phyloP scores from a whole-genome alignment of 2,329 filamentous ascomycete genomes.

The Berkeleyomyces rouxiae region DNA sequence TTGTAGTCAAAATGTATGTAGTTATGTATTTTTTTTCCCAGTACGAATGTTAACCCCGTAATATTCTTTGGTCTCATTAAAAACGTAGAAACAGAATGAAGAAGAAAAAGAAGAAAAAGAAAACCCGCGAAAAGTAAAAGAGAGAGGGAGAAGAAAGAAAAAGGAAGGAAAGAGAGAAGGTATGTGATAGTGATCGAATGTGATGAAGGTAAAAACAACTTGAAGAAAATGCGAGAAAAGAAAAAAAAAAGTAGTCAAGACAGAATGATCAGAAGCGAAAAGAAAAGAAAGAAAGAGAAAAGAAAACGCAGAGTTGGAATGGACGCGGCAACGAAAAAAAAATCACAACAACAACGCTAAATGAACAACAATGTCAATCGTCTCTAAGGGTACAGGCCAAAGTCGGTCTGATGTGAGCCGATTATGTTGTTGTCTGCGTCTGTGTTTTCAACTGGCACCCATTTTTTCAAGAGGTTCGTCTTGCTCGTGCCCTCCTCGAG shows the following conservation, averaged over 20 bases:
- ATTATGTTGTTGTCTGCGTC: neutral
- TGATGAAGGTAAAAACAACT: neutral
- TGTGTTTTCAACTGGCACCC: slow-evolving; percentile 6
- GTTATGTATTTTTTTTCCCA: neutral
- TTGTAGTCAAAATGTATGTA: no score
- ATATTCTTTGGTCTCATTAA: slow-evolving; percentile 9
- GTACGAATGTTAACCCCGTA: neutral
- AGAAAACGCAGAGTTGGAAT: neutral
- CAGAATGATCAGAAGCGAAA: neutral
- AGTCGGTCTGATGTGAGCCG: neutral
- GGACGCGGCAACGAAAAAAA: neutral
- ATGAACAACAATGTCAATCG: neutral
- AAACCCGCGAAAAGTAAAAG: neutral
- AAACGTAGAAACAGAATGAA: slow-evolving; percentile 2
- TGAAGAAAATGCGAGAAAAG: neutral
- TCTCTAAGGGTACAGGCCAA: slow-evolving; percentile 12
- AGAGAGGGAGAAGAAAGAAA: neutral
- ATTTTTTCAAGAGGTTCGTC: slow-evolving; percentile 4
- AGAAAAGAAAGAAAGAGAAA: neutral
- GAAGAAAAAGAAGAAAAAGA: neutral
- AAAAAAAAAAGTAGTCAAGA: slow-evolving; percentile 2
- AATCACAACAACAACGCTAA: neutral
- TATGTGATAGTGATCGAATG: neutral
- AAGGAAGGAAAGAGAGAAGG: neutral
- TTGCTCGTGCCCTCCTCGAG: slow-evolving; percentile 15